Conservation (phyloP, 306 rosid species). For the Vicia sativa region DNA sequence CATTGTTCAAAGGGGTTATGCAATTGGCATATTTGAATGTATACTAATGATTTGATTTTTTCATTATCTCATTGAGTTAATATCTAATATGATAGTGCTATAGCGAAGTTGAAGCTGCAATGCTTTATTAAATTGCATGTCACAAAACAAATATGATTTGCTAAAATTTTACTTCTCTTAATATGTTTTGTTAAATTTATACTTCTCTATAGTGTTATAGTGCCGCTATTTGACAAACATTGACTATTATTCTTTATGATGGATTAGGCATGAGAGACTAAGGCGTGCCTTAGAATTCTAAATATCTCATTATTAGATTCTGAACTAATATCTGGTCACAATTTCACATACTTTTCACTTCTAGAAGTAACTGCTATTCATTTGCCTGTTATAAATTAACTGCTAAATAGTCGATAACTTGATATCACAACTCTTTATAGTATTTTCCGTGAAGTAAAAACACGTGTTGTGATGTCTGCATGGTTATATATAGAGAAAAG, state of each 20-base stretch:
- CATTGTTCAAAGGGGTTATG: too few species aligned
- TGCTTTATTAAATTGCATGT: background rate
- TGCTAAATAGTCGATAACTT: background rate
- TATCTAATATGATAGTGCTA: background rate
- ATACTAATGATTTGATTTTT: slow-evolving; percentile 12
- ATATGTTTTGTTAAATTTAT: background rate
- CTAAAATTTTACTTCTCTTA: background rate
- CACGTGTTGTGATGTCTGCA: background rate
- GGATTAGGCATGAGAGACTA: background rate
- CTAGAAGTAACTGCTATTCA: background rate
- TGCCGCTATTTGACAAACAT: background rate
- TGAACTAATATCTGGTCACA: slow-evolving; percentile 9
- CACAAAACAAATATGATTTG: background rate
- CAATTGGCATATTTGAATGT: slow-evolving; percentile 9
- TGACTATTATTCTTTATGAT: background rate
- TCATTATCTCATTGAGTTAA: background rate
- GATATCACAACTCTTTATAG: background rate
- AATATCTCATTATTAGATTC: slow-evolving; percentile 17
- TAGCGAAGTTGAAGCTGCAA: too few species aligned
- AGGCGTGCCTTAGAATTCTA: background rate
- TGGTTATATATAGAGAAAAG: slow-evolving; percentile 10
- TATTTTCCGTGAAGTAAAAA: slow-evolving; percentile 19
- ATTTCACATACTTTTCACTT: background rate
- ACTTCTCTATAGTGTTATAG: background rate
- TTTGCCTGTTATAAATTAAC: background rate